These are phyloP conservation scores for Ganoderma leucocontextum DNA, from an alignment of 1,284 basidiomycete genomes.

Conservation along the genomic window DNA sequence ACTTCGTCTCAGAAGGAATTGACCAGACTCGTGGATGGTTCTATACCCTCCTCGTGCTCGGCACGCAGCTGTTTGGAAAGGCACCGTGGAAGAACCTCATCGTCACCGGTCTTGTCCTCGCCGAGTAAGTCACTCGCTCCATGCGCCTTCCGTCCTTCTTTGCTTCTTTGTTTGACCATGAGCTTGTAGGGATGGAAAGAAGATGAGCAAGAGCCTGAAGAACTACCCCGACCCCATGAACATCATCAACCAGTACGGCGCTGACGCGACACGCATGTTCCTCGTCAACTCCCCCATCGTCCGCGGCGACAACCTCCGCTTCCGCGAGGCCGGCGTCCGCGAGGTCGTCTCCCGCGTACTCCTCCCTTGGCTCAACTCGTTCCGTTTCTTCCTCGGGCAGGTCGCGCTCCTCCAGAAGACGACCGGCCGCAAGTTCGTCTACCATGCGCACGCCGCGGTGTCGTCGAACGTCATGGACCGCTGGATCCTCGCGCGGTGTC, in stretches of 20 bases:
- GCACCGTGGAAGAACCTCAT: slow-evolving; percentile 99
- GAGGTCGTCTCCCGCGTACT: slow-evolving; percentile 96
- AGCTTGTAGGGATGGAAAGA: slow-evolving; percentile 87
- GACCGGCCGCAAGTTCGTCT: slow-evolving; percentile 82
- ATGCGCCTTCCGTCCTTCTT: neutral
- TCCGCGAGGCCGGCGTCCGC: slow-evolving; percentile 98
- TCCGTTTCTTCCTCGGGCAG: slow-evolving; percentile 99
- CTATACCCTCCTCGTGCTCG: slow-evolving; percentile 96
- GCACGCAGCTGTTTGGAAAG: slow-evolving; percentile 91
- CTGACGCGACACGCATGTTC: slow-evolving; percentile 97
- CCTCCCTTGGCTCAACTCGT: slow-evolving; percentile 98
- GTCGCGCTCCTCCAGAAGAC: slow-evolving; percentile 89
- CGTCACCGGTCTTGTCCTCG: slow-evolving; percentile 94
- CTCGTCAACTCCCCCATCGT: slow-evolving; percentile 99
- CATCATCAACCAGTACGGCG: slow-evolving; percentile 93
- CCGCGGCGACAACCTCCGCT: slow-evolving; percentile 96
- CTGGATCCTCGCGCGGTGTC: slow-evolving; percentile 98
- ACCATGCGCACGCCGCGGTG: slow-evolving; percentile 86
- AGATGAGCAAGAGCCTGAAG: slow-evolving; percentile 98
- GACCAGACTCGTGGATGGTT: slow-evolving; percentile 99
- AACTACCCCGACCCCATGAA: slow-evolving; percentile 99
- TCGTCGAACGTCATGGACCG: slow-evolving; percentile 97
- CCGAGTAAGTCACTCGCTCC: slow-evolving; percentile 66
- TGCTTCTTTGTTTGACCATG: slow-evolving; percentile 7
- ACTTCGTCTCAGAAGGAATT: slow-evolving; percentile 98